phyloP scores from a whole-genome alignment of 164 flowering plant species.

The Stephania cephalantha region DNA sequence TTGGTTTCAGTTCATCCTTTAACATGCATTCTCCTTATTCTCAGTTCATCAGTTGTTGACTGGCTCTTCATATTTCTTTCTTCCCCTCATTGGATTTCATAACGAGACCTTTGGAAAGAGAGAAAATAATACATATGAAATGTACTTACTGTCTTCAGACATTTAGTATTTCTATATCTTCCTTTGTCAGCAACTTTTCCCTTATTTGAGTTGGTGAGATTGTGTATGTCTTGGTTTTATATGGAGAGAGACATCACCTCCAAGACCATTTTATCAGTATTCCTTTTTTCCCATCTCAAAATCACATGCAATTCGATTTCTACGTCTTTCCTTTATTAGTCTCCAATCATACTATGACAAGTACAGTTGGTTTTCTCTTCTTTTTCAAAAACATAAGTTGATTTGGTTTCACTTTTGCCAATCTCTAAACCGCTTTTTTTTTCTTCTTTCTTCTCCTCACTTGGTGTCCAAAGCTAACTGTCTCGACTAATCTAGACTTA shows the following conservation, averaged over 20 bases:
- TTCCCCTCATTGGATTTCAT: conserved; percentile 4
- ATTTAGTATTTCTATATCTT: neutral
- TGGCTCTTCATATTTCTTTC: conserved; percentile 17
- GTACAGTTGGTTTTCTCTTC: too few relatives aligned
- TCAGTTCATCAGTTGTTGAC: conserved; percentile 28
- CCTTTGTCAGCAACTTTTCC: neutral
- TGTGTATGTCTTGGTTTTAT: too few relatives aligned
- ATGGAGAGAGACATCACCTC: neutral
- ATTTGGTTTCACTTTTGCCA: too few relatives aligned
- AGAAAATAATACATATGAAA: neutral
- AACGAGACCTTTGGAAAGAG: neutral
- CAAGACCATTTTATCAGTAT: neutral
- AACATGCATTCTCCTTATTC: conserved; percentile 19
- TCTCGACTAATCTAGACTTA: too few relatives aligned
- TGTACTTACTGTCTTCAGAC: neutral
- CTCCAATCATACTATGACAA: neutral
- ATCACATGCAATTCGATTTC: neutral
- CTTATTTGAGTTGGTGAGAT: neutral
- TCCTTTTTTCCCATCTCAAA: neutral
- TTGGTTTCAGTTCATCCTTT: conserved; percentile 23
- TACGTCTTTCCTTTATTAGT: neutral
- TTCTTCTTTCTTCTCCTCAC: neutral
- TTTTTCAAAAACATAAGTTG: too few relatives aligned
- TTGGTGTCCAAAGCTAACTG: neutral
- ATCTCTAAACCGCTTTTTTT: neutral